These are phyloP conservation scores for Shiraia sp. DNA, from an alignment of 2,329 filamentous ascomycete species.

Conservation along the genomic window DNA sequence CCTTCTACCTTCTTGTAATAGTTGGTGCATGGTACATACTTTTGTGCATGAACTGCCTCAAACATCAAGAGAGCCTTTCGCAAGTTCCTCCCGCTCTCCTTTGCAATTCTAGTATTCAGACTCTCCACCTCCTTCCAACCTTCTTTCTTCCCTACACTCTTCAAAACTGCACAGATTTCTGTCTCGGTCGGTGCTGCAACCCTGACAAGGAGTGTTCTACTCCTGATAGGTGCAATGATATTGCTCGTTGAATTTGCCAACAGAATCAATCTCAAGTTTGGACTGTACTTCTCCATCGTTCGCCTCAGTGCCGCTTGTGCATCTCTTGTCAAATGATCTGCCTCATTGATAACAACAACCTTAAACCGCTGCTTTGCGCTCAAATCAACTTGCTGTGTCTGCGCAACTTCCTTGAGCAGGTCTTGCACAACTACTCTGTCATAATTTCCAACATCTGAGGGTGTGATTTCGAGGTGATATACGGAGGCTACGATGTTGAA, in stretches of 20 bases:
- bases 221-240: constrained; percentile 97
- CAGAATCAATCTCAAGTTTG: constrained; percentile 87
- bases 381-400: constrained; percentile 98
- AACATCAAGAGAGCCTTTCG: constrained; percentile 93
- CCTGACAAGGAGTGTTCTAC: constrained; percentile 85
- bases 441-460: constrained; percentile 93
- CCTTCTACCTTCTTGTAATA: not conserved
- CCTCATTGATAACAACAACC: constrained; percentile 98
- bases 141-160: constrained; percentile 73
- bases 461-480: constrained; percentile 98
- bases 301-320: constrained; percentile 91
- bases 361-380: constrained; percentile 92
- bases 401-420: constrained; percentile 93
- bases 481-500: constrained; percentile 98
- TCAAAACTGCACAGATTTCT: constrained; percentile 80
- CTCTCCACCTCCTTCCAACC: constrained; percentile 76
- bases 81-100: constrained; percentile 88
- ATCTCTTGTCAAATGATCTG: constrained; percentile 89
- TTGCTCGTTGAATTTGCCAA: constrained; percentile 96
- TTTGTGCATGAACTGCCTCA: constrained; percentile 94
- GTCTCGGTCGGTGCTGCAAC: constrained; percentile 85
- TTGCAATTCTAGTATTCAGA: constrained; percentile 82
- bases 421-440: constrained; percentile 96
- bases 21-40: constrained; percentile 60
- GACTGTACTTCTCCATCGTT: constrained; percentile 99